Percentiles rank a stretch among this genome's conserved stretches.
Conservation (phyloP, 768 basidiomycete genomes). For the Rhodosporidiobolus odoratus region DNA sequence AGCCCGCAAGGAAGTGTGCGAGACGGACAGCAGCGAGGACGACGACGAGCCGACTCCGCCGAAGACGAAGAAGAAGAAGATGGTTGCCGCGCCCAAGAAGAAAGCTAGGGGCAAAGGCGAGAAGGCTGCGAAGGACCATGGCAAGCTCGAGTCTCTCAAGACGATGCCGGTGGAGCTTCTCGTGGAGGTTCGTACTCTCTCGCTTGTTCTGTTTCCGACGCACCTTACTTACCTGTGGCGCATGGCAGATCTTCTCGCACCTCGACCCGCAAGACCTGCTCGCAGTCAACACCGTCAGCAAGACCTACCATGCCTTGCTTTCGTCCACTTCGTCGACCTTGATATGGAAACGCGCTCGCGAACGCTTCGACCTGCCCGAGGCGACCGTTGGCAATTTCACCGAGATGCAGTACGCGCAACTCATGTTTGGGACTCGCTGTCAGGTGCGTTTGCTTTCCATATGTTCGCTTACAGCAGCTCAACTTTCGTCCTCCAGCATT, state of each 20-base stretch:
- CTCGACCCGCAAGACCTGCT: slow-evolving; percentile 42
- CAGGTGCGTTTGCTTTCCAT: not conserved
- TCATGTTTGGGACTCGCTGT: slow-evolving; percentile 27
- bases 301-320: not conserved
- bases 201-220: not conserved
- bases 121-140: slow-evolving; percentile 29
- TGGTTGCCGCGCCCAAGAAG: not conserved
- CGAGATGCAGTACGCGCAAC: not conserved
- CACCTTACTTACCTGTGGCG: not conserved
- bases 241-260: slow-evolving; percentile 17
- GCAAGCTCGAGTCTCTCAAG: slow-evolving; percentile 29
- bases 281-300: not conserved
- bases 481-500: not conserved
- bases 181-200: slow-evolving; percentile 4
- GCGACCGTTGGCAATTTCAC: not conserved
- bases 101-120: slow-evolving; percentile 31
- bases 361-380: not conserved
- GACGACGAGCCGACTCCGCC: not conserved
- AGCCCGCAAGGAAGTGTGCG: too few species aligned
- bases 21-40: too few species aligned
- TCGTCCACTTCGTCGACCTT: not conserved
- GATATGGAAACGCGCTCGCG: slow-evolving; percentile 13
- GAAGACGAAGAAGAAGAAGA: not conserved
- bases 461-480: too few species aligned
- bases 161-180: slow-evolving; percentile 14